phyloP scores from a whole-genome alignment of 2,329 filamentous ascomycete genomes.

The Xylariaceae sp. region DNA sequence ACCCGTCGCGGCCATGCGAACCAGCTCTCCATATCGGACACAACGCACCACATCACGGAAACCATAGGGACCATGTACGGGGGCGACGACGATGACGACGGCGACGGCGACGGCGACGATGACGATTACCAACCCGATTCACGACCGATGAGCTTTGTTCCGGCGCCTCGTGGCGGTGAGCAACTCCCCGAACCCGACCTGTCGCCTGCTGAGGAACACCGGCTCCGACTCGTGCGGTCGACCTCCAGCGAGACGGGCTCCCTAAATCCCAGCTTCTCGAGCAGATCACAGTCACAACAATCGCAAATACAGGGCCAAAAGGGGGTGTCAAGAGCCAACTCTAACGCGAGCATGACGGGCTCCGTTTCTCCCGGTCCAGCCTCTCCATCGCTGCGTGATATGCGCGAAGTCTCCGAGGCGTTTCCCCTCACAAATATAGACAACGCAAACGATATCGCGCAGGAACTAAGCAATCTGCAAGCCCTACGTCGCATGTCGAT shows the following conservation, averaged over 20 bases:
- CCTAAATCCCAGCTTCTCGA: constrained; percentile 32
- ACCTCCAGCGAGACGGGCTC: constrained; percentile 34
- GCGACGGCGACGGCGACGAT: too few relatives aligned
- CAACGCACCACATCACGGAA: constrained; percentile 90
- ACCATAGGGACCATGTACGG: constrained; percentile 89
- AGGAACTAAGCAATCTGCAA: constrained; percentile 88
- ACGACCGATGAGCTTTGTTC: constrained; percentile 72
- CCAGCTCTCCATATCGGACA: constrained; percentile 71
- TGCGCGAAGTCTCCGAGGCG: constrained; percentile 61
- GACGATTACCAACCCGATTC: constrained; percentile 49
- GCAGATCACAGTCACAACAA: constrained; percentile 41
- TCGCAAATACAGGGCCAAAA: constrained; percentile 36
- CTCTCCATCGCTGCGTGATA: constrained; percentile 51
- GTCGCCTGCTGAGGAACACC: constrained; percentile 35
- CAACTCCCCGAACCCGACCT: constrained; percentile 36
- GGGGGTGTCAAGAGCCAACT: constrained; percentile 27
- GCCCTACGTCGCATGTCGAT: constrained; percentile 90
- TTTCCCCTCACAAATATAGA: constrained; percentile 88
- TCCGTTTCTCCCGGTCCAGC: constrained; percentile 31
- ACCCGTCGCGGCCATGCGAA: constrained; percentile 53
- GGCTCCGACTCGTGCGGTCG: constrained; percentile 40
- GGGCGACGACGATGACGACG: constrained; percentile 61
- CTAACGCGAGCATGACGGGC: constrained; percentile 33
- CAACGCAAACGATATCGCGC: constrained; percentile 80
- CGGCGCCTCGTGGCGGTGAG: constrained; percentile 49